A percentile compares a stretch with the other conserved stretches of the same genome.
These are phyloP conservation scores for Mucor velutinosus DNA, from an alignment of 371 early-diverging fungal species.

Conservation along the genomic window DNA sequence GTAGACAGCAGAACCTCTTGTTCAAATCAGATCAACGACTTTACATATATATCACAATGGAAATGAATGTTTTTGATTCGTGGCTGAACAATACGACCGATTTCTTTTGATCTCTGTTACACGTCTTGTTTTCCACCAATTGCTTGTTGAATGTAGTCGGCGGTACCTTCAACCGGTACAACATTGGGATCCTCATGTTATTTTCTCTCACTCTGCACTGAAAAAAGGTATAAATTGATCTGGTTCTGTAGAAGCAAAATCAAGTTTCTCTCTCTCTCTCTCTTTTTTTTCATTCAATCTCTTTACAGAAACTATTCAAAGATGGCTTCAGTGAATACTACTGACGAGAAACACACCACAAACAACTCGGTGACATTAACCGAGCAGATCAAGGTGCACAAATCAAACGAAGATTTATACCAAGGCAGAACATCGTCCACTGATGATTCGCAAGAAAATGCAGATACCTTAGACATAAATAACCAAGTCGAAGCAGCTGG, in stretches of 20 bases:
- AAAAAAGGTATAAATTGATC: slow-evolving; percentile 3
- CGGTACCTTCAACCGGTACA: slow-evolving; percentile 8
- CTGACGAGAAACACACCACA: not conserved
- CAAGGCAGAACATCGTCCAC: slow-evolving; percentile 6
- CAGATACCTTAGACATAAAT: not conserved
- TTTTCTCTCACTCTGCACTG: too few species aligned
- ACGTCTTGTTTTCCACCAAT: not conserved
- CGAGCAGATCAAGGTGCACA: not conserved
- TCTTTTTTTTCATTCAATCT: not conserved
- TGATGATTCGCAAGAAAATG: slow-evolving; percentile 3
- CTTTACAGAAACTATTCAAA: not conserved
- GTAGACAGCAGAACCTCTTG: not conserved
- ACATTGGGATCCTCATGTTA: slow-evolving; percentile 9
- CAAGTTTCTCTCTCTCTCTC: not conserved
- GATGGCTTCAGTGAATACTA: slow-evolving; percentile 1
- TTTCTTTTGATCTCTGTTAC: not conserved
- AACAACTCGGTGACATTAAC: not conserved
- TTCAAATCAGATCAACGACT: not conserved
- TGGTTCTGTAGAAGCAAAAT: not conserved
- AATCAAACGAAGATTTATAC: slow-evolving; percentile 13
- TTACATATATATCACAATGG: not conserved
- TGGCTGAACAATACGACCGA: slow-evolving; percentile 3
- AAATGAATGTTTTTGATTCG: not conserved
- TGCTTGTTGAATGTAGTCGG: not conserved
- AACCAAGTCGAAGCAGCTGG: not conserved